Percentiles rank a stretch among this genome's conserved stretches.
Evolutionary conservation across 2,329 filamentous ascomycete genomes (phyloP).

Genomic region (Phaeosphaeria sp.): DNA sequence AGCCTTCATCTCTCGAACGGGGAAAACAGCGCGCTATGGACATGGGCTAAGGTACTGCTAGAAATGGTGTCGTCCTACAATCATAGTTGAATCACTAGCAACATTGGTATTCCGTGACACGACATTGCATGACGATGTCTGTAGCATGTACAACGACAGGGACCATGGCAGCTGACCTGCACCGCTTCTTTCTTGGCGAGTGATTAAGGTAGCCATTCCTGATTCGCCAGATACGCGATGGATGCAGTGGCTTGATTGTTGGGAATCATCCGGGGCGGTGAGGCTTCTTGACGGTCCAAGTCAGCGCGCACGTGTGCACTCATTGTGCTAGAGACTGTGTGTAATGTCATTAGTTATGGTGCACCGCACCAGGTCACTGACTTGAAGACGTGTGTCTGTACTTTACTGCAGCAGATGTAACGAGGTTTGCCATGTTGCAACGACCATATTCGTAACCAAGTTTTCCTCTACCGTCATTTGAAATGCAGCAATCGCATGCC

Average conservation of each 20-base stretch:
- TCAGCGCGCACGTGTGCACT: conserved; percentile 7
- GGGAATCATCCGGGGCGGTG: conserved; percentile 17
- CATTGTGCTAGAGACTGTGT: not conserved
- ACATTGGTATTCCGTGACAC: not conserved
- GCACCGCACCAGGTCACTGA: not conserved
- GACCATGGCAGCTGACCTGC: conserved; percentile 5
- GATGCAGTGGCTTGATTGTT: conserved; percentile 6
- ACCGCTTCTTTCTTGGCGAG: conserved; percentile 2
- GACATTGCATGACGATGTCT: conserved; percentile 1
- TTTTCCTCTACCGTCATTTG: too few species aligned
- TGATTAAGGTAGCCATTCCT: not conserved
- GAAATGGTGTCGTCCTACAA: not conserved
- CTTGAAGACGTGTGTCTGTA: not conserved
- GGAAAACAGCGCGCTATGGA: not conserved
- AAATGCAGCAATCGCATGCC: not conserved
- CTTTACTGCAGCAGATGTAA: not conserved
- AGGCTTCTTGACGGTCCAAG: conserved; percentile 6
- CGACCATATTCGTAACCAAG: not conserved
- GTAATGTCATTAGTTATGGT: not conserved
- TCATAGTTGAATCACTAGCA: not conserved
- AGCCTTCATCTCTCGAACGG: not conserved
- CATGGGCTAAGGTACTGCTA: not conserved
- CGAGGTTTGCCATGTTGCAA: not conserved
- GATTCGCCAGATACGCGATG: conserved; percentile 7
- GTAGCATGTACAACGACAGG: not conserved